Percentiles rank a stretch among this genome's conserved stretches.
Conservation (phyloP, 2,329 filamentous ascomycete genomes). For the Thermoascus crustaceus region DNA sequence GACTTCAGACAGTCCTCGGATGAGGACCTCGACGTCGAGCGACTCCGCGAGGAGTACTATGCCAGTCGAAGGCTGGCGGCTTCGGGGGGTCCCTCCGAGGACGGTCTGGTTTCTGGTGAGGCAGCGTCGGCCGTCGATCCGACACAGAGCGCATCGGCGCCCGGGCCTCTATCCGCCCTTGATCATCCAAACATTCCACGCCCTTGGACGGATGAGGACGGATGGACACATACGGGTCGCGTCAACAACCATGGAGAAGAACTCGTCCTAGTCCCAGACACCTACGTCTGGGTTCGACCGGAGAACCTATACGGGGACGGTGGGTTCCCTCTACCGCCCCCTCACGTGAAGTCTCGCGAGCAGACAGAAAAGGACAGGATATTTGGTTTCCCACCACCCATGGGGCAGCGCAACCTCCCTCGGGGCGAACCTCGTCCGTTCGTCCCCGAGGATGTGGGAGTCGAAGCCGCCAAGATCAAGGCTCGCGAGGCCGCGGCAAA, state of each 20-base stretch:
- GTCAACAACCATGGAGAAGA: constrained; percentile 23
- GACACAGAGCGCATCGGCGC: not conserved
- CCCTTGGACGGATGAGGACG: constrained; percentile 21
- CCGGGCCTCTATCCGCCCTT: constrained; percentile 6
- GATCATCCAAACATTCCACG: constrained; percentile 13
- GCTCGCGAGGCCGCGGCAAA: constrained; percentile 16
- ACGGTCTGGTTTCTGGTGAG: not conserved
- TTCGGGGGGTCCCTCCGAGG: not conserved
- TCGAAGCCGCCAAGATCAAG: constrained; percentile 14
- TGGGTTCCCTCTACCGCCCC: constrained; percentile 18
- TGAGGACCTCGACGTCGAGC: not conserved
- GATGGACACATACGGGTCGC: constrained; percentile 23
- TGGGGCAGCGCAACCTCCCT: constrained; percentile 24
- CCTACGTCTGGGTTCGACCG: constrained; percentile 18
- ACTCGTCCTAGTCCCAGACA: constrained; percentile 15
- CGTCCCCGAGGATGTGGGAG: constrained; percentile 17
- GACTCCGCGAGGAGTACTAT: constrained; percentile 2
- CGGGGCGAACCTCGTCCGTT: constrained; percentile 12
- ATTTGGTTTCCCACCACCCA: constrained; percentile 23
- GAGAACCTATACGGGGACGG: constrained; percentile 20
- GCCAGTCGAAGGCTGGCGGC: not conserved
- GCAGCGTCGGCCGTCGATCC: not conserved
- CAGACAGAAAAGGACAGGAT: constrained; percentile 23
- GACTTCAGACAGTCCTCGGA: constrained; percentile 9
- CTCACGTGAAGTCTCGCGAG: constrained; percentile 18